phyloP scores from a whole-genome alignment of 148 eudicot genomes.

The Amaranthus palmeri region DNA sequence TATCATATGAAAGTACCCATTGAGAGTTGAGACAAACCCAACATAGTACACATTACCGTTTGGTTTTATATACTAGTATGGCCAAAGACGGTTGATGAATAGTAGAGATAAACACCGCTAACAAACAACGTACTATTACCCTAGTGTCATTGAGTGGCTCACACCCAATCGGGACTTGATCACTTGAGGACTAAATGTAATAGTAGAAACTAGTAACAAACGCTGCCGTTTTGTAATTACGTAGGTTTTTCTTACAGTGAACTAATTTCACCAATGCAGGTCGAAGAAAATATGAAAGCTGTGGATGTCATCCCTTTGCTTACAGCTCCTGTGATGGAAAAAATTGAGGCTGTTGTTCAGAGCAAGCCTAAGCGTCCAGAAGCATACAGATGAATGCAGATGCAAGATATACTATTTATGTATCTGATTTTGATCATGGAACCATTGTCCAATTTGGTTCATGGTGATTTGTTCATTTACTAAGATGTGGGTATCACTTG shows the following conservation, averaged over 20 bases:
- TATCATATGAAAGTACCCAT: no score
- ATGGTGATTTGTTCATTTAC: background rate
- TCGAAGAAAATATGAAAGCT: slow-evolving; percentile 89
- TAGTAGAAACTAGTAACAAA: no score
- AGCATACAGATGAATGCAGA: slow-evolving; percentile 50
- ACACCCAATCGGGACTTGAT: no score
- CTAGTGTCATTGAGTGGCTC: no score
- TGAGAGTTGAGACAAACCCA: no score
- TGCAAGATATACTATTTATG: background rate
- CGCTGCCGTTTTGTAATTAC: no score
- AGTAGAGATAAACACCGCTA: no score
- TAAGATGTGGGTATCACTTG: background rate
- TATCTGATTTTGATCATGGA: background rate
- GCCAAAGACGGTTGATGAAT: no score
- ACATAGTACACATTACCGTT: no score
- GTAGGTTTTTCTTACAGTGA: background rate
- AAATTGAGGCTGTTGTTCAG: slow-evolving; percentile 79
- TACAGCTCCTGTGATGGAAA: slow-evolving; percentile 70
- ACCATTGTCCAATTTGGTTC: background rate
- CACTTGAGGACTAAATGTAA: no score
- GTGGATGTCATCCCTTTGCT: slow-evolving; percentile 68
- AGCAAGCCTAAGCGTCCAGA: slow-evolving; percentile 90
- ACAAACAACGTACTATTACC: no score
- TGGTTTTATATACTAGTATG: no score
- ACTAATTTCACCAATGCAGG: slow-evolving; percentile 35